A percentile compares a stretch with the other conserved stretches of the same genome.
These are phyloP conservation scores for Lithohypha guttulata DNA, from an alignment of 2,329 filamentous ascomycete genomes.

Conservation along the genomic window DNA sequence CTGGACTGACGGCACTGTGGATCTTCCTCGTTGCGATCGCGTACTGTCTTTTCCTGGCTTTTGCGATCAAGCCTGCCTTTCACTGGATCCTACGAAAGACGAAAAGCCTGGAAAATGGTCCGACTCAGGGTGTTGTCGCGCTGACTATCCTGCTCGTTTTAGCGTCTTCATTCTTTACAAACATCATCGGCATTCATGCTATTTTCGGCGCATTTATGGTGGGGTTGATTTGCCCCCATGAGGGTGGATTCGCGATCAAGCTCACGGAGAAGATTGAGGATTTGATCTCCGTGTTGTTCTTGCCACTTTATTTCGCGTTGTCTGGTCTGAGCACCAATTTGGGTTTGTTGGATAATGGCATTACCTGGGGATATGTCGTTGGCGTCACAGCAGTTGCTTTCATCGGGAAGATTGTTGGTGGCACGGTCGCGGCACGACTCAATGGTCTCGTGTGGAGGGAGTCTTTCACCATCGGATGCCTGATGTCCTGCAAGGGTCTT, in stretches of 20 bases:
- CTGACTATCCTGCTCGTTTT: constrained; percentile 72
- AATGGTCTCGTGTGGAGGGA: constrained; percentile 83
- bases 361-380: constrained; percentile 82
- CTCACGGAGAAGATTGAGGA: constrained; percentile 91
- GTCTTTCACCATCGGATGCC: constrained; percentile 70
- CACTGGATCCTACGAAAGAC: constrained; percentile 62
- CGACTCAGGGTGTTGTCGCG: constrained; percentile 72
- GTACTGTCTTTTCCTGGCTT: constrained; percentile 66
- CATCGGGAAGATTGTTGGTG: constrained; percentile 72
- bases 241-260: constrained; percentile 63
- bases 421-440: constrained; percentile 62
- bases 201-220: constrained; percentile 91
- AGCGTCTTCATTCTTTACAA: constrained; percentile 73
- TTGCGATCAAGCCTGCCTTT: constrained; percentile 61
- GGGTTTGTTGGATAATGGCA: constrained; percentile 68
- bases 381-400: constrained; percentile 75
- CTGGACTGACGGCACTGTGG: constrained; percentile 71
- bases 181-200: constrained; percentile 82
- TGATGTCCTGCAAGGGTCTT: constrained; percentile 96
- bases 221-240: constrained; percentile 67
- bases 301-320: constrained; percentile 87
- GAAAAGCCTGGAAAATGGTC: constrained; percentile 74
- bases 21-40: constrained; percentile 66
- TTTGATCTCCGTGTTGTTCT: constrained; percentile 68
- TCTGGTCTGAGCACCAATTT: constrained; percentile 84